Evolutionary conservation across 305 asterid genomes (phyloP).

Genomic region (Fraxinus floribunda): DNA sequence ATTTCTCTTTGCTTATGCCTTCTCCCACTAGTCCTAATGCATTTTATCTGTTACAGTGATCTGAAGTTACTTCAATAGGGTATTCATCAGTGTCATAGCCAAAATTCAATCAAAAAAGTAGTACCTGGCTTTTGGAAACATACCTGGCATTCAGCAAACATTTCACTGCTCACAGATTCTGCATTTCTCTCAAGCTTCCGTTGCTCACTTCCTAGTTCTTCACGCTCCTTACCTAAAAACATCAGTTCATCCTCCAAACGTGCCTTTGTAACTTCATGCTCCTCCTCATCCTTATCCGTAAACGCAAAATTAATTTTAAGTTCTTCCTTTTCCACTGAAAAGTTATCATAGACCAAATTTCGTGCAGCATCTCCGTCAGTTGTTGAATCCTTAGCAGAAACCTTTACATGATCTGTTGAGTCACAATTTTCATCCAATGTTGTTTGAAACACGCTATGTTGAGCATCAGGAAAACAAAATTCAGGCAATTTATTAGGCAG

Average conservation of each 20-base stretch:
- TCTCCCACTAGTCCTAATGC: background rate
- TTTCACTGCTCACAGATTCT: slow-evolving; percentile 82
- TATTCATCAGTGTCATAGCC: background rate
- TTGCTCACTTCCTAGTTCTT: slow-evolving; percentile 71
- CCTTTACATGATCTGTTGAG: slow-evolving; percentile 23
- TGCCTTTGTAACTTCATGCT: slow-evolving; percentile 47
- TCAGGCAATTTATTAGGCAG: slow-evolving; percentile 18
- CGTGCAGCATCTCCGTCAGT: slow-evolving; percentile 28
- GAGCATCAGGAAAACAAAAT: slow-evolving; percentile 35
- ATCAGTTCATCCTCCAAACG: slow-evolving; percentile 64
- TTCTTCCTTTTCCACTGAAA: slow-evolving; percentile 32
- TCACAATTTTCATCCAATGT: slow-evolving; percentile 27
- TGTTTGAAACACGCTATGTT: slow-evolving; percentile 30
- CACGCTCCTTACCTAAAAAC: slow-evolving; percentile 62
- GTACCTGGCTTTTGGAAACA: slow-evolving; percentile 3
- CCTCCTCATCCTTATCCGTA: slow-evolving; percentile 33
- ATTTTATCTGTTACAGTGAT: background rate
- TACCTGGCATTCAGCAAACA: slow-evolving; percentile 98
- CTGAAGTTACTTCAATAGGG: background rate
- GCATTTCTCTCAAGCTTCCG: slow-evolving; percentile 85
- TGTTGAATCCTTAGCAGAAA: slow-evolving; percentile 33
- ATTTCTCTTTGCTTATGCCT: background rate
- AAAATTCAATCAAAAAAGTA: background rate
- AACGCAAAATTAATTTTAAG: slow-evolving; percentile 19
- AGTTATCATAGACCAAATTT: slow-evolving; percentile 25